Base-by-base conservation (phyloP, 768 basidiomycete species). In the Leccinum obscurum region DNA sequence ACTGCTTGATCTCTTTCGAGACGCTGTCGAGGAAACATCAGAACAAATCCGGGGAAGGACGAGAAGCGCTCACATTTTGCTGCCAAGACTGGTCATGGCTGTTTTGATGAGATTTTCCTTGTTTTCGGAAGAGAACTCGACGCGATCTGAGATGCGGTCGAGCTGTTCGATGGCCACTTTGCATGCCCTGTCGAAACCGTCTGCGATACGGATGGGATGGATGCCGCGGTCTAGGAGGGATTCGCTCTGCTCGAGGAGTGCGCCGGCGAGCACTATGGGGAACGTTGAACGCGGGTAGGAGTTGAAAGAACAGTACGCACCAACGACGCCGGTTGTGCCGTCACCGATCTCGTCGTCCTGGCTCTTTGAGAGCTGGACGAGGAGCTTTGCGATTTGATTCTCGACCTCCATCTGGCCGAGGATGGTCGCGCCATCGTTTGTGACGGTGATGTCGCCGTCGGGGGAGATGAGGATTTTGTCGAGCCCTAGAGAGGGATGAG, bases 341-440 rank as follows among this genome's bases (percentile, higher is more conserved):
- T 99, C 97, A 26, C 97, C 97, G 72, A 99, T 96, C 80, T 99
- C 97, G 75, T 99, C 97, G 74, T 99, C 97, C 79, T 99, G 97
- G 73, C 92, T 94, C 80, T 95, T 96, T 17, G 93, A 95, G 46
- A 98, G 81, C 71, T 98, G 92, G 2, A 99, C 97, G 35, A 99
- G 84, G 50, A 99, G 84, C 77, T 97, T 99, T 61, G 97, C 97
- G 70, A 99, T 96, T 79, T 96, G 96, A 73, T 99, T 96, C 70
- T 98, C 96, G 55, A 98, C 95, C 75, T 97, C 93, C 95, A 99
- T 98, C 80, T 98, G 96, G 24, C 94, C 86, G 58, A 99, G 81
- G 67, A 99, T 99, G 24, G 97, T 99, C 6, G 97, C 97, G 54
- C 97, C 97, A 76, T 99, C 97, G 77, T 99, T 99, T 14, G 97